Conservation (phyloP, 352 stramenopile genomes). For the Phytophthora cactorum region DNA sequence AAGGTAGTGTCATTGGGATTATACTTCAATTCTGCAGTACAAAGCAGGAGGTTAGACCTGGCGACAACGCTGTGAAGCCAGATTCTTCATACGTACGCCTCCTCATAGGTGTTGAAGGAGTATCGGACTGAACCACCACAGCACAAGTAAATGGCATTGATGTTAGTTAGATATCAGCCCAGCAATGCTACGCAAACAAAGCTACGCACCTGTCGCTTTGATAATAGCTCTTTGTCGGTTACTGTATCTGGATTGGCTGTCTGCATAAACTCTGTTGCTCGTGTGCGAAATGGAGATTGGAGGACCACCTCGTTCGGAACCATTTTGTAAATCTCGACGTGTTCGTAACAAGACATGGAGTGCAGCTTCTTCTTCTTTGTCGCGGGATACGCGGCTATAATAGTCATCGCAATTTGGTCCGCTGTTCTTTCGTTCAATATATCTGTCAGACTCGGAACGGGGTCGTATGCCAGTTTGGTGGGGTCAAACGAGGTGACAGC, state of each 20-base stretch:
- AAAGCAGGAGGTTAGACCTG: conserved; percentile 6
- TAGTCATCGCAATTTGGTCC: conserved; percentile 37
- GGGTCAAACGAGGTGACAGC: conserved; percentile 70
- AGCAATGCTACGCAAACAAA: neutral
- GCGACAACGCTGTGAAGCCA: neutral
- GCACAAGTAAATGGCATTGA: neutral
- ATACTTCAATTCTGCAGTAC: conserved; percentile 37
- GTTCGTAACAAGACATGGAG: conserved; percentile 60
- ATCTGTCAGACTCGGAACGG: conserved; percentile 60
- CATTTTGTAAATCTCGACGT: conserved; percentile 86
- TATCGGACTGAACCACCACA: conserved; percentile 16
- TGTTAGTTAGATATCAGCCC: neutral
- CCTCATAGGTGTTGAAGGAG: conserved; percentile 22
- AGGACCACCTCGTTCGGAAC: conserved; percentile 68
- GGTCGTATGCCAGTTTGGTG: conserved; percentile 75
- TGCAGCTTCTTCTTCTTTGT: conserved; percentile 68
- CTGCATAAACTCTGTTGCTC: conserved; percentile 54
- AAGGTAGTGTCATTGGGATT: conserved; percentile 76
- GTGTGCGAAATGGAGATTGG: conserved; percentile 59
- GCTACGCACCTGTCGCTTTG: conserved; percentile 27
- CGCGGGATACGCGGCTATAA: conserved; percentile 69
- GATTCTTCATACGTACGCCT: conserved; percentile 22
- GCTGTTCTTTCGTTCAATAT: conserved; percentile 38
- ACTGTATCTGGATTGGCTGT: conserved; percentile 23
- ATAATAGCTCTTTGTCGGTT: conserved; percentile 31